These are phyloP conservation scores for Leccinum angustisporum DNA, from an alignment of 1,284 basidiomycete species.

Conservation along the genomic window DNA sequence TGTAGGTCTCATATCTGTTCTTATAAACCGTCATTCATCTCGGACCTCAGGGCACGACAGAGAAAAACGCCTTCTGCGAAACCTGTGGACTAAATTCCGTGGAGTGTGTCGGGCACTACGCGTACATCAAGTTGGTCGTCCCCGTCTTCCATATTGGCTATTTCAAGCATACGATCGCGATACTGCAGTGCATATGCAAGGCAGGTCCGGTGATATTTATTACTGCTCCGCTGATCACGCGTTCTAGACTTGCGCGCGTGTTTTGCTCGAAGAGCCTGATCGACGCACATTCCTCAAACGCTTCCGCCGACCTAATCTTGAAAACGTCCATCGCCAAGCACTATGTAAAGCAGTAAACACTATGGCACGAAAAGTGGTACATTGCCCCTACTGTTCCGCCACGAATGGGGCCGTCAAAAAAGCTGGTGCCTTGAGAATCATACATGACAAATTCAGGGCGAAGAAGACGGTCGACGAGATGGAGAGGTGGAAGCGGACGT, in stretches of 20 bases:
- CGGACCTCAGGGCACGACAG: slow-evolving; percentile 82
- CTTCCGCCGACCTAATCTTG: slow-evolving; percentile 88
- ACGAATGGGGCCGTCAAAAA: slow-evolving; percentile 98
- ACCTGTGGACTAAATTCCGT: slow-evolving; percentile 93
- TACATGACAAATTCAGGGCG: slow-evolving; percentile 96
- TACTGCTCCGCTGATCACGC: slow-evolving; percentile 5
- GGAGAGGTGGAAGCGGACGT: slow-evolving; percentile 86
- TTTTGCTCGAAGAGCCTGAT: slow-evolving; percentile 89
- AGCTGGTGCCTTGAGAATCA: slow-evolving; percentile 91
- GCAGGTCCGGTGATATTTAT: slow-evolving; percentile 41
- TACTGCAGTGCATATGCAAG: slow-evolving; percentile 97
- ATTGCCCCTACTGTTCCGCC: slow-evolving; percentile 92
- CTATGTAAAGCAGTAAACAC: slow-evolving; percentile 90
- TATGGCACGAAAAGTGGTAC: slow-evolving; percentile 85
- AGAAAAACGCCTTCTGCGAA: slow-evolving; percentile 91
- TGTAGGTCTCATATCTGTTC: slow-evolving; percentile 45
- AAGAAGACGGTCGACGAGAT: slow-evolving; percentile 92
- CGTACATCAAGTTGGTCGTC: slow-evolving; percentile 93
- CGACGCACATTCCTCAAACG: slow-evolving; percentile 83
- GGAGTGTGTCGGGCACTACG: slow-evolving; percentile 97
- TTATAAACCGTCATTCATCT: slow-evolving; percentile 5
- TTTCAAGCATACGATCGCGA: slow-evolving; percentile 92
- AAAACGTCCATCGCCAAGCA: slow-evolving; percentile 89
- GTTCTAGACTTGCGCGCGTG: slow-evolving; percentile 85
- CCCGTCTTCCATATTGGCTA: slow-evolving; percentile 99